These are phyloP conservation scores for Carex littledalei DNA, from an alignment of 176 grass and related monocot genomes.

Conservation along the genomic window DNA sequence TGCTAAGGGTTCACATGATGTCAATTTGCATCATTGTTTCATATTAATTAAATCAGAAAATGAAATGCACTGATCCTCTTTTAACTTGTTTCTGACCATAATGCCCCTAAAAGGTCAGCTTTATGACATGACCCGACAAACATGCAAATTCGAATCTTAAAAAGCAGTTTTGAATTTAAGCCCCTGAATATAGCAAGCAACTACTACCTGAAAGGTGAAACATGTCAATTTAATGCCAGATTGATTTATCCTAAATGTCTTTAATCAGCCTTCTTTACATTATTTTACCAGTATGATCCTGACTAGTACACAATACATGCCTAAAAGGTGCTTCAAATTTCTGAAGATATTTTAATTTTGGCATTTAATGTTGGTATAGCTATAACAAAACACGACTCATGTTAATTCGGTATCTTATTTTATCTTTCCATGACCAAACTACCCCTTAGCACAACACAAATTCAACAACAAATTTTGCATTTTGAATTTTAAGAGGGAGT, in stretches of 20 bases:
- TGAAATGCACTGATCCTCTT: neutral
- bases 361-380: neutral
- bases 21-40: neutral
- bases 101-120: neutral
- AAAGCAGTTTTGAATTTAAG: neutral
- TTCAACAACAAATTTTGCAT: neutral
- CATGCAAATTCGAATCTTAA: neutral
- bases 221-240: neutral
- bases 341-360: neutral
- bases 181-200: neutral
- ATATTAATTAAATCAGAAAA: neutral
- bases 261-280: neutral
- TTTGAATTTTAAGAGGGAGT: neutral
- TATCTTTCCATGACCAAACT: neutral
- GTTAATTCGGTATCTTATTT: neutral
- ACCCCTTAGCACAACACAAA: neutral
- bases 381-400: neutral
- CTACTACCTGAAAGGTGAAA: neutral
- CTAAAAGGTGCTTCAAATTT: neutral
- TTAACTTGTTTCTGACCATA: conserved; percentile 5
- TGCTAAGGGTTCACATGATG: neutral
- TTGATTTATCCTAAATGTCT: neutral
- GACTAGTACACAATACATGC: neutral
- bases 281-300: neutral
- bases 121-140: neutral